These are phyloP conservation scores for Heimioporus sp. DNA, from an alignment of 768 basidiomycete genomes.

Conservation along the genomic window DNA sequence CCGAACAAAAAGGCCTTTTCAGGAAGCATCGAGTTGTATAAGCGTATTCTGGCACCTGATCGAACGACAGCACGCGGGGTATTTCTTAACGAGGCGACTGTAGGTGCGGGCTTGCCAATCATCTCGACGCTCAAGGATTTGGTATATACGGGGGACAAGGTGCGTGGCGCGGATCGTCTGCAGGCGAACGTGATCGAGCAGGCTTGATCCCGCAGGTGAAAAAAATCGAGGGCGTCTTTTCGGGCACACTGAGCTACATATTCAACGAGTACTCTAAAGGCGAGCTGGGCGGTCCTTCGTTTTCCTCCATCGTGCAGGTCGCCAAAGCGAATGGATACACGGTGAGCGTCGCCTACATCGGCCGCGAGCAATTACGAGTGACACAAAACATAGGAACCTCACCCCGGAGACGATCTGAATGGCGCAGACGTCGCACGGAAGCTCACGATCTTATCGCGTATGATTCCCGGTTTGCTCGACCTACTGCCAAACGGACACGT, in stretches of 20 bases:
- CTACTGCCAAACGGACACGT: conserved; percentile 73
- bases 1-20: conserved; percentile 99
- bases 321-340: conserved; percentile 96
- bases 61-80: conserved; percentile 46
- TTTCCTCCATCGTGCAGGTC: conserved; percentile 85
- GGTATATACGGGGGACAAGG: conserved; percentile 89
- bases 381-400: conserved; percentile 75
- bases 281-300: conserved; percentile 63
- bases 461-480: conserved; percentile 51
- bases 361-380: not conserved
- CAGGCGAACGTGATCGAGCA: not conserved
- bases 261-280: conserved; percentile 93
- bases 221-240: conserved; percentile 97
- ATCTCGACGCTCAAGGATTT: conserved; percentile 91
- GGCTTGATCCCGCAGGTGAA: conserved; percentile 46
- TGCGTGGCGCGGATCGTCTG: conserved; percentile 26
- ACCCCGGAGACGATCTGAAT: conserved; percentile 95
- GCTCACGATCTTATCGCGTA: conserved; percentile 90
- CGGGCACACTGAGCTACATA: conserved; percentile 97
- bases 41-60: conserved; percentile 48
- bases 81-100: conserved; percentile 86
- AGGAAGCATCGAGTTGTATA: conserved; percentile 62
- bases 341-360: conserved; percentile 38
- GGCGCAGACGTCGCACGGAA: conserved; percentile 97
- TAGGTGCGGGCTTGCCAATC: conserved; percentile 94